Evolutionary conservation across 2,329 filamentous ascomycete genomes (phyloP).

Genomic region (Hypomyces perniciosus): DNA sequence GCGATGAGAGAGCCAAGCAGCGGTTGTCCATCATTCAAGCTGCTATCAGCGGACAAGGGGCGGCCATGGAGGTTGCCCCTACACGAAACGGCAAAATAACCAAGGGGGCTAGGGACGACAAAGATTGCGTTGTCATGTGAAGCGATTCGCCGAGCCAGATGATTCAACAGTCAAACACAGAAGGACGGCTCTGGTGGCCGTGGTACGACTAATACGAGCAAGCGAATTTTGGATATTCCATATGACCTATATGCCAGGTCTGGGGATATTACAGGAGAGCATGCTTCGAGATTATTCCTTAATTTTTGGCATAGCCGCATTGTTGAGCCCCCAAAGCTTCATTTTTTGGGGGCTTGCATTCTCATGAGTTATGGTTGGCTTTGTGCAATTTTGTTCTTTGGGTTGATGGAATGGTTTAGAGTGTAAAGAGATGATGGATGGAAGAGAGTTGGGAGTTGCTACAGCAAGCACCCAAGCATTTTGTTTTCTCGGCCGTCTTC

Average conservation of each 20-base stretch:
- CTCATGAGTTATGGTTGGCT: neutral
- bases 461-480: neutral
- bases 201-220: slow-evolving; percentile 4
- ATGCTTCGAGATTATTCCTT: neutral
- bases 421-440: neutral
- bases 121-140: slow-evolving; percentile 54
- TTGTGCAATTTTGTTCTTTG: neutral
- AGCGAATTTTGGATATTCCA: slow-evolving; percentile 8
- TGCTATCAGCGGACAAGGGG: slow-evolving; percentile 58
- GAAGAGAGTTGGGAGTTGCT: neutral
- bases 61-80: slow-evolving; percentile 51
- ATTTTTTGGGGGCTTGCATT: neutral
- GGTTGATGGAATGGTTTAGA: neutral
- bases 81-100: slow-evolving; percentile 45
- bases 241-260: neutral
- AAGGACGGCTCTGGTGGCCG: neutral
- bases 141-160: neutral
- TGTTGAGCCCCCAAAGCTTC: neutral
- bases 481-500: neutral
- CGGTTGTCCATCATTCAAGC: slow-evolving; percentile 80
- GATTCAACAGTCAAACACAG: neutral
- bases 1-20: slow-evolving; percentile 83
- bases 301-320: slow-evolving; percentile 1
- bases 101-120: slow-evolving; percentile 46
- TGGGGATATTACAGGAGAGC: neutral